These are phyloP conservation scores for Pseudogymnoascus pannorum DNA, from an alignment of 2,329 filamentous ascomycete species.

Conservation along the genomic window DNA sequence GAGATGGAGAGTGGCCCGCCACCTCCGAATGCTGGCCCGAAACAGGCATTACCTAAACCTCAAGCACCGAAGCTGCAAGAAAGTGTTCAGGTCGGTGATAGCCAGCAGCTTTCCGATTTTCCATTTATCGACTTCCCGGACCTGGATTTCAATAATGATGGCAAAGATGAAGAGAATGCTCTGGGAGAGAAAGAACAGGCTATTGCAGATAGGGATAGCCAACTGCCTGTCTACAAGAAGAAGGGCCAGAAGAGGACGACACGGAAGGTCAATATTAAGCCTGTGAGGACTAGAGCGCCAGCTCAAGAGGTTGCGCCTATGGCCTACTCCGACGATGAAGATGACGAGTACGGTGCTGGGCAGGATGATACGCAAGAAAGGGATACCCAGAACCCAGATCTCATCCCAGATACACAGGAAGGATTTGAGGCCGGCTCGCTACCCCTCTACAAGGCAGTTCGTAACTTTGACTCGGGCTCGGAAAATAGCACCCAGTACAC, in stretches of 20 bases:
- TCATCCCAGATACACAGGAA: slow-evolving; percentile 16
- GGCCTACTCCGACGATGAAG: slow-evolving; percentile 25
- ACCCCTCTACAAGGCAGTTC: slow-evolving; percentile 14
- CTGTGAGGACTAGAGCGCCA: slow-evolving; percentile 43
- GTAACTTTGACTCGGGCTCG: slow-evolving; percentile 26
- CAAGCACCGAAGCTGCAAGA: slow-evolving; percentile 22
- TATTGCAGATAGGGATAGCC: slow-evolving; percentile 45
- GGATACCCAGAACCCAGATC: slow-evolving; percentile 22
- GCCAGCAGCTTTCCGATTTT: slow-evolving; percentile 40
- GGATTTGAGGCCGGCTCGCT: background rate
- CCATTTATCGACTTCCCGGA: slow-evolving; percentile 49
- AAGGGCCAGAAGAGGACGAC: slow-evolving; percentile 78
- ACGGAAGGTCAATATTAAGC: slow-evolving; percentile 56
- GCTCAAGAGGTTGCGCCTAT: slow-evolving; percentile 25
- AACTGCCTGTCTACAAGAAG: slow-evolving; percentile 66
- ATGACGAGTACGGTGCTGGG: slow-evolving; percentile 32
- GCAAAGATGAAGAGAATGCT: slow-evolving; percentile 45
- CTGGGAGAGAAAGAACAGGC: slow-evolving; percentile 34
- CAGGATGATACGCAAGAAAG: slow-evolving; percentile 33
- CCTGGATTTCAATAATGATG: background rate
- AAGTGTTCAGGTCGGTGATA: slow-evolving; percentile 38
- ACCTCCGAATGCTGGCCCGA: slow-evolving; percentile 20
- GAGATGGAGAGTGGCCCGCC: slow-evolving; percentile 49
- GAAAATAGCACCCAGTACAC: slow-evolving; percentile 27
- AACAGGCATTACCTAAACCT: slow-evolving; percentile 12